Evolutionary conservation across 495 filamentous ascomycete genomes (phyloP).

Genomic region (Talaromyces stipitatus): DNA sequence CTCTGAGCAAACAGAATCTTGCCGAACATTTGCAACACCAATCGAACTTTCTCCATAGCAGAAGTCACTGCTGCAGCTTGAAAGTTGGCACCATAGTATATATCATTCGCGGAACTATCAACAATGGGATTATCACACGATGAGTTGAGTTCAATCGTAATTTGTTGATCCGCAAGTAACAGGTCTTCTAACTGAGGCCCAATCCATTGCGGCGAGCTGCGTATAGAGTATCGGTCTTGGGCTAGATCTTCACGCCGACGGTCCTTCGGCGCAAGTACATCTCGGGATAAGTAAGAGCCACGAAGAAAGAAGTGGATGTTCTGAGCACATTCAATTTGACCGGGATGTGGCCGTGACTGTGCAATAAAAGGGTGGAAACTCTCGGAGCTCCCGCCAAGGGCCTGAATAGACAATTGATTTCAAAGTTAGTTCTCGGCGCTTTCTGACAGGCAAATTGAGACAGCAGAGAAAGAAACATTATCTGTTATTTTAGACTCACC

Average conservation of each 20-base stretch:
- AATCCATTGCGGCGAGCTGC: conserved; percentile 56
- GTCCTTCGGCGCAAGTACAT: conserved; percentile 5
- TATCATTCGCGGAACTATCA: conserved; percentile 17
- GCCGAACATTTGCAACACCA: conserved; percentile 46
- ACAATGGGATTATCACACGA: conserved; percentile 57
- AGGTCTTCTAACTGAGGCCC: conserved; percentile 55
- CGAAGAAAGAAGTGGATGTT: conserved; percentile 43
- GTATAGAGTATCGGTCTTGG: conserved; percentile 53
- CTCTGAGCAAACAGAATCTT: conserved; percentile 48
- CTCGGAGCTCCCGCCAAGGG: too few relatives aligned
- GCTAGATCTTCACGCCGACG: too few relatives aligned
- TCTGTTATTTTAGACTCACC: too few relatives aligned
- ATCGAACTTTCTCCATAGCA: conserved; percentile 52
- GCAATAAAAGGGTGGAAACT: conserved; percentile 52
- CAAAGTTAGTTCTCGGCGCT: too few relatives aligned
- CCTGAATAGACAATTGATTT: too few relatives aligned
- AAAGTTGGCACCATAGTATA: conserved; percentile 49
- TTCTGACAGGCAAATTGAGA: too few relatives aligned
- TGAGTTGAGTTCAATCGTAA: conserved; percentile 51
- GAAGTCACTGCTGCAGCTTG: conserved; percentile 49
- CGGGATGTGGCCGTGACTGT: conserved; percentile 43
- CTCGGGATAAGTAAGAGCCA: conserved; percentile 11
- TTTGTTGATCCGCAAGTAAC: conserved; percentile 44
- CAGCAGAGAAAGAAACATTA: too few relatives aligned
- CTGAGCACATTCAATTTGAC: conserved; percentile 44